Evolutionary conservation across 140 eudicot genomes (phyloP).

Genomic region (Anethum foeniculum): DNA sequence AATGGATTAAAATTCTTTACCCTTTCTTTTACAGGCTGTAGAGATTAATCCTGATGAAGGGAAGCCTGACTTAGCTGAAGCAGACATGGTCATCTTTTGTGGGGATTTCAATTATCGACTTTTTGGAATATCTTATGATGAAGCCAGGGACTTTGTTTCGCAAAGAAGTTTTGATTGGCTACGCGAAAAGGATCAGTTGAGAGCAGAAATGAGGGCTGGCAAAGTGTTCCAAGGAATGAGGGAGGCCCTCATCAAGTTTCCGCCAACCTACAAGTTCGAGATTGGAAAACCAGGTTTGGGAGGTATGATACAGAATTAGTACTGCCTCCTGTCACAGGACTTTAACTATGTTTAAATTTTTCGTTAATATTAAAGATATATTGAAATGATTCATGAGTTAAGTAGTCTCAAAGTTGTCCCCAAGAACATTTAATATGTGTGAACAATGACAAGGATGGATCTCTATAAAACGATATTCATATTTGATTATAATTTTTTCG

Average conservation of each 20-base stretch:
- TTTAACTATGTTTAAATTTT: neutral
- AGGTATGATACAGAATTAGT: conserved; percentile 36
- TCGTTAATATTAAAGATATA: neutral
- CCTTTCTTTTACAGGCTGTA: conserved; percentile 23
- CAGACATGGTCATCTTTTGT: conserved; percentile 77
- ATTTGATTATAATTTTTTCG: too few species aligned
- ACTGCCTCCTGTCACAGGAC: neutral
- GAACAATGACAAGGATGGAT: neutral
- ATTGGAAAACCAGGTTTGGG: conserved; percentile 88
- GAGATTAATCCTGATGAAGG: conserved; percentile 67
- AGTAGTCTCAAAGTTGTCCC: neutral
- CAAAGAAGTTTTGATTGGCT: conserved; percentile 98
- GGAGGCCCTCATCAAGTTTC: conserved; percentile 81
- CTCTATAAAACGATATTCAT: neutral
- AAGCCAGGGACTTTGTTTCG: conserved; percentile 95
- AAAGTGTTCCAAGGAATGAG: conserved; percentile 98
- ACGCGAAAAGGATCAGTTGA: conserved; percentile 82
- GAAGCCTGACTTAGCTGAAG: conserved; percentile 88
- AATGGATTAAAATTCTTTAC: neutral
- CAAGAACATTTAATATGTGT: neutral
- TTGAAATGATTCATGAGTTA: neutral
- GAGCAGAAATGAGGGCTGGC: conserved; percentile 97
- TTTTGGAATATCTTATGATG: conserved; percentile 94
- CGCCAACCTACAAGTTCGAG: conserved; percentile 95
- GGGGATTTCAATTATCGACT: conserved; percentile 96